Conservation (phyloP, 1,284 basidiomycete genomes). For the Puccinia brachypodii region DNA sequence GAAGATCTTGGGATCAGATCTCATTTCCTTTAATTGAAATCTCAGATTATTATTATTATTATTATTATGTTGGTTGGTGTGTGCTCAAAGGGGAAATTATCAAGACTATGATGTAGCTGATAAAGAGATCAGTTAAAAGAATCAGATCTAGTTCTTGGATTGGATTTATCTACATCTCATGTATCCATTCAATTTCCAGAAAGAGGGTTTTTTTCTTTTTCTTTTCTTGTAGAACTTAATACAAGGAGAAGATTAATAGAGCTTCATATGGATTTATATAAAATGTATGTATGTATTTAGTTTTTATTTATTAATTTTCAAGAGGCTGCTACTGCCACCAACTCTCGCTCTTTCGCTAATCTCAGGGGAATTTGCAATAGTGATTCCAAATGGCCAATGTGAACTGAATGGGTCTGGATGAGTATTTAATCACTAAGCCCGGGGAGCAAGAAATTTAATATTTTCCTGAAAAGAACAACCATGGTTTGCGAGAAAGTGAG, state of each 20-base stretch:
- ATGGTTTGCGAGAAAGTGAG: conserved; percentile 48
- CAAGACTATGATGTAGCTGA: background rate
- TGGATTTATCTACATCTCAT: too few species aligned
- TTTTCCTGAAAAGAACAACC: background rate
- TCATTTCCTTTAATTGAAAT: background rate
- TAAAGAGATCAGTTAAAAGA: background rate
- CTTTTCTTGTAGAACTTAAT: background rate
- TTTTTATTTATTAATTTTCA: too few species aligned
- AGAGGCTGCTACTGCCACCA: too few species aligned
- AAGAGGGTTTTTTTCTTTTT: background rate
- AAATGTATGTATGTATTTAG: too few species aligned
- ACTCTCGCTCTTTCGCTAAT: too few species aligned
- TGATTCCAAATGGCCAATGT: background rate
- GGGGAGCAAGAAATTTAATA: background rate
- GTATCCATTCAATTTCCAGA: too few species aligned
- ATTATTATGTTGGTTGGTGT: background rate
- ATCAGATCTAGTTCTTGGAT: background rate
- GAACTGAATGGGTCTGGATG: background rate
- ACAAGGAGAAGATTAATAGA: too few species aligned
- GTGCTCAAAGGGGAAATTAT: background rate
- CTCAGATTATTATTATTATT: background rate
- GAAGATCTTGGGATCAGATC: background rate
- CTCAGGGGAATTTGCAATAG: background rate
- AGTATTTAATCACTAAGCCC: background rate
- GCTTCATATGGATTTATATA: too few species aligned